Percentiles rank a stretch among this genome's conserved stretches.
These are phyloP conservation scores for Cyclostephanos invisitatus DNA, from an alignment of 108 stramenopile species.

Conservation along the genomic window DNA sequence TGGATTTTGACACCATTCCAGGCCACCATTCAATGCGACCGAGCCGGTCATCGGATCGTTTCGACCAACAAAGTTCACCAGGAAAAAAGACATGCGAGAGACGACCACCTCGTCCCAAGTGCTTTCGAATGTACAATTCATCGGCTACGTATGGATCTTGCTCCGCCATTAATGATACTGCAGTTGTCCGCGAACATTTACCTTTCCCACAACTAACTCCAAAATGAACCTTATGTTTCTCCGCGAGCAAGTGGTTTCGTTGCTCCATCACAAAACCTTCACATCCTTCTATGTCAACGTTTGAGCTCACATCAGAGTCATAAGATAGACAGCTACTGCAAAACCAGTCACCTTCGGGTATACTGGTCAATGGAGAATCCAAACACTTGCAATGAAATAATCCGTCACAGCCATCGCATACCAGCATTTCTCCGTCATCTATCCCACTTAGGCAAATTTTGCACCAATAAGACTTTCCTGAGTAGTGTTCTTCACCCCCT, in stretches of 20 bases:
- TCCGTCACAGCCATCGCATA: slow-evolving; percentile 75
- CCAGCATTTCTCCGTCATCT: slow-evolving; percentile 37
- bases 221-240: neutral
- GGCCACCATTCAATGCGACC: slow-evolving; percentile 47
- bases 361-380: slow-evolving; percentile 49
- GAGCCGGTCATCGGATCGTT: slow-evolving; percentile 28
- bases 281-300: slow-evolving; percentile 55
- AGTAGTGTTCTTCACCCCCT: slow-evolving; percentile 4
- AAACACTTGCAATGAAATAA: slow-evolving; percentile 60
- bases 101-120: slow-evolving; percentile 10
- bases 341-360: slow-evolving; percentile 65
- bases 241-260: slow-evolving; percentile 21
- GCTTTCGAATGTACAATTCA: slow-evolving; percentile 13
- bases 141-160: slow-evolving; percentile 5
- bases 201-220: too few species aligned
- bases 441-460: slow-evolving; percentile 40
- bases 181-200: neutral
- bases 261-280: slow-evolving; percentile 47
- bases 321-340: slow-evolving; percentile 42
- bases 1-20: slow-evolving; percentile 25
- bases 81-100: slow-evolving; percentile 7
- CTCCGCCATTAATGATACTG: slow-evolving; percentile 26
- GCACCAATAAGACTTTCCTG: slow-evolving; percentile 24
- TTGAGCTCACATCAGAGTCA: slow-evolving; percentile 48
- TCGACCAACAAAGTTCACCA: slow-evolving; percentile 48